Evolutionary conservation across 768 basidiomycete genomes (phyloP), one percentile per base, ranked within the genome.

Genomic region (Leccinum longicurvipes): DNA sequence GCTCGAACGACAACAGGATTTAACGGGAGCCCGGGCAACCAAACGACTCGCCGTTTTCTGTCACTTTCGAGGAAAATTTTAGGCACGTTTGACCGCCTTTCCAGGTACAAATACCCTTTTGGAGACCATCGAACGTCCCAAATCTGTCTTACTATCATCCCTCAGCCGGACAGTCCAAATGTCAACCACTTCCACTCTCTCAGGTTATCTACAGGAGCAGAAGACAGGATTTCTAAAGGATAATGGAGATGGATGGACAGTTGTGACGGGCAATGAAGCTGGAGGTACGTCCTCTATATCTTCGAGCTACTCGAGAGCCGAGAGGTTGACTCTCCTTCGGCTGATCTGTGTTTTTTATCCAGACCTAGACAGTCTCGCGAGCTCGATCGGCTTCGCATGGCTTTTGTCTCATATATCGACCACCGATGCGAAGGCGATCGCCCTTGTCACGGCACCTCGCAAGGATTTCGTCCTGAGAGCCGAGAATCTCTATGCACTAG

Each of bases 201-300:
- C 75, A 3, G 64, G 66, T 7, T 80, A 79, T 60, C 68, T 85
- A 15, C 28, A 50, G n/a, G 65, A 66, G 23, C 72, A 82, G 55
- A 91, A 89, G 67, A 65, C 73, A 24, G 72, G 67, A 24, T 97
- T 90, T 64, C 70, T 94, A 21, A 66, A 63, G 17, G 88, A 85
- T 48, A 77, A 78, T 39, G 79, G 76, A 0, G 60, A 68, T 6
- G 81, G 84, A 47, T 98, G 94, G 95, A 87, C 83, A 0, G 77
- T 97, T 6, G 88, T 86, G 0, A 91, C 94, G 86, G 95, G 96
- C 0, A 99, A 99, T 69, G 96, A 98, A 72, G 93, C 96, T 14
- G 95, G 95, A 65, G 96, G 96, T 95, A 68, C 15, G 54, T 36
- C 51, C 19, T 46, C 50, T 24, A 19, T 21, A 32, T 14, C 3